Base-by-base conservation (phyloP, 768 basidiomycete species). In the Termitomyces sp. region DNA sequence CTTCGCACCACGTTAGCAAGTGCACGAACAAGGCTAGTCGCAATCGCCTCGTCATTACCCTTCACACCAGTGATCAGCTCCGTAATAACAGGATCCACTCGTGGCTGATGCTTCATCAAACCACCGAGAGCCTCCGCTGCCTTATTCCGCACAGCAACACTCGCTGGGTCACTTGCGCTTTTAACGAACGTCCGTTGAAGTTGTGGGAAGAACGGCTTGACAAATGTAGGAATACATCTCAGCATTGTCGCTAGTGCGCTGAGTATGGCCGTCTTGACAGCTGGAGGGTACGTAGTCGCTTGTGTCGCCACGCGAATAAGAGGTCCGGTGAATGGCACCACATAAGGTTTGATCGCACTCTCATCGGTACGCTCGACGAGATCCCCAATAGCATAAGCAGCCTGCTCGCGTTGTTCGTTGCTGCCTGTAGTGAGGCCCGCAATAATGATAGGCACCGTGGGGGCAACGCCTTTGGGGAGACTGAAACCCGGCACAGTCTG, bases 171-270 rank as follows among this genome's bases (percentile, higher is more conserved):
- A 58, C 88, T 84, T 2, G 89, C 82, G 47, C 93, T 91, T 75
- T 98, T 98, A 70, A 97, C 90, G 67, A 98, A 98, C 0, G 95
- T 98, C 36, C 95, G 85, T 67, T 98, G 96, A 36, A 98, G 75
- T 67, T 98, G 97, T 2, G 96, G 97, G 82, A 98, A 98, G 87
- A 98, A 98, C 3, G 96, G 96, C 71, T 91, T 93, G 65, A 98
- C 93, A 64, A 96, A 91, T 4, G 80, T 77, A 0, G 95, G 95
- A 26, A 97, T 95, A 48, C 84, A 82, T 62, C 87, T 85, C 46
- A 98, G 78, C 85, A 98, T 92, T 23, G 87, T 84, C 0, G 87
- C 84, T 52, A 99, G 81, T 5, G 95, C 92, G 36, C 82, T 83
- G 33, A 99, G 81, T 64, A 99, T 95, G 13, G 89, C 95, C 4